Evolutionary conservation across 106 monocot genomes (phyloP), one percentile per base, ranked within the genome.

Genomic region (Iris macrosiphon): DNA sequence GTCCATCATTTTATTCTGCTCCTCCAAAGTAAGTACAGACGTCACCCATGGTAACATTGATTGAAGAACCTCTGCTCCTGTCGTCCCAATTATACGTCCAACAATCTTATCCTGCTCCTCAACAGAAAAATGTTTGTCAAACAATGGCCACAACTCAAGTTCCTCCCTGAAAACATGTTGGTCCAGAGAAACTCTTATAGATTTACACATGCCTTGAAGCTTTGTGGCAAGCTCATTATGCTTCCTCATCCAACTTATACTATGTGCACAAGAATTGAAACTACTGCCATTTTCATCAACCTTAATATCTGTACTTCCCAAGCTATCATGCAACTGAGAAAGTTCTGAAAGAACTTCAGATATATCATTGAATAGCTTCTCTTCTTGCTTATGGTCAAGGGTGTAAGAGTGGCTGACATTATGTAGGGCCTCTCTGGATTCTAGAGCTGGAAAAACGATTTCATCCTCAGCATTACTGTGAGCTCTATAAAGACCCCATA

Each of bases 401-500:
- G 98, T 99, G 62, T 99, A 99, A 14, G 91, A 91, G 32, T 91
- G 91, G 54, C 98, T 99, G 25, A 99, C 98, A 69, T 99, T 99
- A 57, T 99, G 98, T 60, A 99, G 83, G 16, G 91, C 62, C 60
- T 99, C 98, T 74, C 71, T 91, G 16, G 98, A 99, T 75, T 99
- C 98, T 60, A 99, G 79, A 52, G 91, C 98, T 25, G 98, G 98
- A 55, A 99, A 99, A 54, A 99, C 91, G 65, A 99, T 91, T 4
- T 91, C 91, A 81, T 99, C 98, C 60, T 99, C 98, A 41, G 98
- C 98, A 80, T 91, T 99, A 67, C 98, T 99, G 47, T 99, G 98
- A 61, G 91, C 91, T 65, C 75, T 80, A 65, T 99, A 99, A 6
- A 99, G 60, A 24, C 98, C 98, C 87, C 91, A 87, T 45, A 99